phyloP scores from a whole-genome alignment of 495 filamentous ascomycete species.

The Entonaema liquescens region DNA sequence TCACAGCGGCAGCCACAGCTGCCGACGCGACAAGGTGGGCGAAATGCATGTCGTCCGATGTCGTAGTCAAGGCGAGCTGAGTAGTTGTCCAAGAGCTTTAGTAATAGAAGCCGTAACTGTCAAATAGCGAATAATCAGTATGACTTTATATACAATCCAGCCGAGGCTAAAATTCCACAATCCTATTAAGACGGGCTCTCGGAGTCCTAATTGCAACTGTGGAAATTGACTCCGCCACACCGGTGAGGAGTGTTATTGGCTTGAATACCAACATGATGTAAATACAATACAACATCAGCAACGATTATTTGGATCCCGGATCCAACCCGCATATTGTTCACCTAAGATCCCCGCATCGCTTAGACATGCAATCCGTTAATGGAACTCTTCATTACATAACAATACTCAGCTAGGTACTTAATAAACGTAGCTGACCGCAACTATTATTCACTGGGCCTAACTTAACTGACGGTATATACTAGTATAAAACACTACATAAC shows the following conservation, averaged over 20 bases:
- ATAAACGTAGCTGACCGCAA: not conserved
- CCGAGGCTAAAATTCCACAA: not conserved
- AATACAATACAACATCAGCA: not conserved
- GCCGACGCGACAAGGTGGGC: slow-evolving; percentile 8
- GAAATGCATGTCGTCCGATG: slow-evolving; percentile 13
- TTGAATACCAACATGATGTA: not conserved
- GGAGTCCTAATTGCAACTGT: not conserved
- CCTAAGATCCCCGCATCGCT: not conserved
- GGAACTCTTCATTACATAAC: not conserved
- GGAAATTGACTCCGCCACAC: not conserved
- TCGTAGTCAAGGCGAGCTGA: not conserved
- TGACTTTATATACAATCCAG: not conserved
- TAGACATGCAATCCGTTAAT: not conserved
- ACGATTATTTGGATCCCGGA: not conserved
- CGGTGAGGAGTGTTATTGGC: not conserved
- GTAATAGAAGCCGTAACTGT: not conserved
- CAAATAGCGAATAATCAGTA: not conserved
- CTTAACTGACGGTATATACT: not conserved
- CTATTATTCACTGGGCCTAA: not conserved
- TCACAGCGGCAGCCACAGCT: slow-evolving; percentile 24
- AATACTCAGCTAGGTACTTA: not conserved
- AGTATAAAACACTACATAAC: not conserved
- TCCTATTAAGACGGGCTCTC: not conserved
- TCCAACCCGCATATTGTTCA: not conserved
- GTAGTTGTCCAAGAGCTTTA: not conserved